Percentiles rank a stretch among this genome's conserved stretches.
Evolutionary conservation across 192 early-diverging fungal genomes (phyloP).

Genomic region (Rhizophagus clarus): DNA sequence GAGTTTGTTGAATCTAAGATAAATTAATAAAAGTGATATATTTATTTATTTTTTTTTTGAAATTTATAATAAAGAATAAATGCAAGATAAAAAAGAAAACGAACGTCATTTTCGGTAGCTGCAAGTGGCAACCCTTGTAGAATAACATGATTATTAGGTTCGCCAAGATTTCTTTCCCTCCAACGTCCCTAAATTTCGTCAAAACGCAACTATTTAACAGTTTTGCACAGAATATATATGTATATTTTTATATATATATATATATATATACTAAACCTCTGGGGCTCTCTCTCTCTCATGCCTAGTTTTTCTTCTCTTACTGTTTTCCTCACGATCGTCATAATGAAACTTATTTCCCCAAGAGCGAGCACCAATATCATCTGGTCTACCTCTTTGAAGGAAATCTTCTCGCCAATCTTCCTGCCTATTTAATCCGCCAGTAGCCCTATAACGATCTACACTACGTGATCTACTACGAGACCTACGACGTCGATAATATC

Average conservation of each 20-base stretch:
- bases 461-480: constrained; percentile 1
- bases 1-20: constrained; percentile 39
- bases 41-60: background rate
- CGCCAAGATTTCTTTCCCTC: constrained; percentile 24
- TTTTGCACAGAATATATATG: no score
- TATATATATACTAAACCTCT: background rate
- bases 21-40: no score
- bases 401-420: constrained; percentile 15
- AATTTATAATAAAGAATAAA: background rate
- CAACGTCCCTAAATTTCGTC: constrained; percentile 4
- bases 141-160: constrained; percentile 45
- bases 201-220: background rate
- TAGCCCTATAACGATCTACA: background rate
- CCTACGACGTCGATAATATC: constrained; percentile 16
- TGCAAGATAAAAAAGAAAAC: background rate
- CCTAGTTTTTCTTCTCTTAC: constrained; percentile 6
- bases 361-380: background rate
- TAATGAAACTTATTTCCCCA: constrained; percentile 16
- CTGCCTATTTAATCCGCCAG: background rate
- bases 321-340: constrained; percentile 5
- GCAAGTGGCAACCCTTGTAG: constrained; percentile 39
- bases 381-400: background rate
- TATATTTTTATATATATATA: background rate
- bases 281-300: constrained; percentile 11
- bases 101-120: constrained; percentile 38